Conservation (phyloP, 2,329 filamentous ascomycete species). For the Aureobasidium subglaciale region DNA sequence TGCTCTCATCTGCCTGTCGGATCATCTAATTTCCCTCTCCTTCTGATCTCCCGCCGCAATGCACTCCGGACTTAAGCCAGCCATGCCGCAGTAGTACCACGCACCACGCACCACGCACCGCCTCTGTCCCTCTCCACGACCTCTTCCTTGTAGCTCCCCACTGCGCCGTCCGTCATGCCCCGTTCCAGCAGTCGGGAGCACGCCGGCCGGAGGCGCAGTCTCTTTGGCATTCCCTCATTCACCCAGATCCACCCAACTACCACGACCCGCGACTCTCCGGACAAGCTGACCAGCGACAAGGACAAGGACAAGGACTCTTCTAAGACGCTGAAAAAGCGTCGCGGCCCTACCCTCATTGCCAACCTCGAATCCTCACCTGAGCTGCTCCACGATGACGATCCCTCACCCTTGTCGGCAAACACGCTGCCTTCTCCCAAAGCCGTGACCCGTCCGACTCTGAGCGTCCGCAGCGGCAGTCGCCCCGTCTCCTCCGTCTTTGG, state of each 20-base stretch:
- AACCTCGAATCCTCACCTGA: conserved; percentile 21
- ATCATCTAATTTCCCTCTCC: conserved; percentile 11
- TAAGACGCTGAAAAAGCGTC: conserved; percentile 25
- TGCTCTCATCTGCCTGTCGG: not conserved
- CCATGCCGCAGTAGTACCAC: conserved; percentile 2
- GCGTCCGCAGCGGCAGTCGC: conserved; percentile 27
- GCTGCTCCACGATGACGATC: conserved; percentile 18
- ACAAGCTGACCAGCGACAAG: too few relatives aligned
- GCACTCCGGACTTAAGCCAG: conserved; percentile 11
- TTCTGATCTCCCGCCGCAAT: conserved; percentile 3
- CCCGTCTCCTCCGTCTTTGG: conserved; percentile 49
- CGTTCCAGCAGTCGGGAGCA: conserved; percentile 16
- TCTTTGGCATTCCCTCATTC: conserved; percentile 28
- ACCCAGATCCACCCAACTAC: conserved; percentile 22
- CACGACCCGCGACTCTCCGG: conserved; percentile 10
- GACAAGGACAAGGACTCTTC: conserved; percentile 31
- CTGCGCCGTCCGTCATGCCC: conserved; percentile 15
- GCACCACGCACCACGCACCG: too few relatives aligned
- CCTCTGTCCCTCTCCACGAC: conserved; percentile 1
- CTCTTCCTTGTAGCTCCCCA: not conserved
- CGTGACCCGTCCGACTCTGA: conserved; percentile 24
- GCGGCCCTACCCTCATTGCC: conserved; percentile 21
- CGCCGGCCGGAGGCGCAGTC: conserved; percentile 23
- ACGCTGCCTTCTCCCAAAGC: conserved; percentile 21
- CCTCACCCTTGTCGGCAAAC: conserved; percentile 19